These are phyloP conservation scores for Jaltomata sinuosa DNA, from an alignment of 257 asterid species.

Conservation along the genomic window DNA sequence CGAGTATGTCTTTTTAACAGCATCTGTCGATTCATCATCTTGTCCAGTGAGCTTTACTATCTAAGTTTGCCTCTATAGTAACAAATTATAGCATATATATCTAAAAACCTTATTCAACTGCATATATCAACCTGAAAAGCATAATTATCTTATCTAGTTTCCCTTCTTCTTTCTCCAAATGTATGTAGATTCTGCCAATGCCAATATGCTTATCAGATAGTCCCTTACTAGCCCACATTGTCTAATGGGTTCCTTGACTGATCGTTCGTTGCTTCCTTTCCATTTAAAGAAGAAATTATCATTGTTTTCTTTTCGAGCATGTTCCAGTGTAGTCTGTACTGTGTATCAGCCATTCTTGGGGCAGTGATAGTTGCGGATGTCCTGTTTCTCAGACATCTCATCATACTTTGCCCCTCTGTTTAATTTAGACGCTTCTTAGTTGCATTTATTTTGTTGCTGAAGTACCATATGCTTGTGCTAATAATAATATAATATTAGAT, in stretches of 20 bases:
- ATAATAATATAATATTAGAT: no score
- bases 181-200: not conserved
- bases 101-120: not conserved
- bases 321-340: not conserved
- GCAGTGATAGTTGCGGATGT: not conserved
- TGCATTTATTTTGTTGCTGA: not conserved
- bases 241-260: not conserved
- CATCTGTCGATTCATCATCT: not conserved
- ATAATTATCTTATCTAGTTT: not conserved
- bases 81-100: not conserved
- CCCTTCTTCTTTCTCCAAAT: not conserved
- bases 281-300: not conserved
- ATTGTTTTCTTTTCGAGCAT: not conserved
- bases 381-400: not conserved
- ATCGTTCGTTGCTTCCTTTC: not conserved
- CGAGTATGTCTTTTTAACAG: constrained; percentile 53
- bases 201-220: not conserved
- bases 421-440: not conserved
- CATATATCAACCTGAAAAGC: not conserved
- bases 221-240: not conserved
- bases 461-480: not conserved
- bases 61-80: not conserved
- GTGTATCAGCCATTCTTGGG: not conserved
- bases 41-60: not conserved
- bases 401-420: not conserved